A percentile compares a stretch with the other conserved stretches of the same genome.
Conservation (phyloP, 495 filamentous ascomycete species). For the Neurospora sublineolata region DNA sequence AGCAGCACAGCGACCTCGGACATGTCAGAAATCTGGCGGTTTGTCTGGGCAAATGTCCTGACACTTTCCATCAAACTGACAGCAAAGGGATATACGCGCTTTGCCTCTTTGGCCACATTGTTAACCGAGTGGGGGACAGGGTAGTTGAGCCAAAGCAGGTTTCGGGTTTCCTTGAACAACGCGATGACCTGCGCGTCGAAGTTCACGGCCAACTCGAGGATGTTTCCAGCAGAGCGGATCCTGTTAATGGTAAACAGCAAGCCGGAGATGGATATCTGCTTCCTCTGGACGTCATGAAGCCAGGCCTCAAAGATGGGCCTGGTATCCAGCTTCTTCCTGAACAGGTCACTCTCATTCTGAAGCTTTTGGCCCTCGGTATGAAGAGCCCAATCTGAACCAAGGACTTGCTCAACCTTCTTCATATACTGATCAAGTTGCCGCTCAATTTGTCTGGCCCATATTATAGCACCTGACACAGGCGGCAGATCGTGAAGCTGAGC, state of each 20-base stretch:
- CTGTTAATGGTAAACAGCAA: conserved; percentile 81
- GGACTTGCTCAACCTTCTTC: conserved; percentile 92
- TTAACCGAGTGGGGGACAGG: conserved; percentile 85
- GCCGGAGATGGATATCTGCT: conserved; percentile 81
- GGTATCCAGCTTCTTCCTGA: conserved; percentile 92
- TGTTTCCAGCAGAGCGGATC: conserved; percentile 77
- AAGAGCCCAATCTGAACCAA: conserved; percentile 85
- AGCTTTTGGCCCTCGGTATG: conserved; percentile 93
- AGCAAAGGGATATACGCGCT: conserved; percentile 91
- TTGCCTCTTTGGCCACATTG: conserved; percentile 93
- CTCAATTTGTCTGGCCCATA: conserved; percentile 95
- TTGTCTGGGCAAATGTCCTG: conserved; percentile 77
- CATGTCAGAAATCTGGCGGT: conserved; percentile 69
- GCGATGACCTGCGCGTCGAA: conserved; percentile 96
- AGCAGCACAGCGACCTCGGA: conserved; percentile 74
- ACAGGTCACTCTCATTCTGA: conserved; percentile 73
- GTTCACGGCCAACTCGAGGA: conserved; percentile 79
- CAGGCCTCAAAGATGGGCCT: conserved; percentile 88
- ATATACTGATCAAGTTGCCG: conserved; percentile 88
- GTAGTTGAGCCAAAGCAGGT: conserved; percentile 86
- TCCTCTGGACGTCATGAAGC: conserved; percentile 76
- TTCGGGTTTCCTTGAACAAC: conserved; percentile 97
- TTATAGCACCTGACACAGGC: conserved; percentile 89
- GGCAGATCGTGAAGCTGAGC: conserved; percentile 90
- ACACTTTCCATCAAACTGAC: conserved; percentile 98